phyloP scores from a whole-genome alignment of 495 filamentous ascomycete genomes.

The Patellaria atrata region DNA sequence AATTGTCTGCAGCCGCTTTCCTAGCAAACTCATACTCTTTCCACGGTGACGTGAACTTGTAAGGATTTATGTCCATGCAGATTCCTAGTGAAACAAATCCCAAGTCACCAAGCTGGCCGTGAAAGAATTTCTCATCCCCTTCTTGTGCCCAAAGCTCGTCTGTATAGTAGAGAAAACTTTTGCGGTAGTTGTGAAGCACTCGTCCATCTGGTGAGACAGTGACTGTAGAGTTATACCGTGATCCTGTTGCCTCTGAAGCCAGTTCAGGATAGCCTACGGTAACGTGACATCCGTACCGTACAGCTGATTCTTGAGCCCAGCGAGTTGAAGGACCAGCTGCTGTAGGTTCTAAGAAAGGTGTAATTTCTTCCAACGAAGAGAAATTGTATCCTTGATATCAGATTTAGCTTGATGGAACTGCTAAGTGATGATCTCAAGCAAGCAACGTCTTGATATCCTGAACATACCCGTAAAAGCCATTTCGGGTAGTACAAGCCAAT shows the following conservation, averaged over 20 bases:
- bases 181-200: slow-evolving; percentile 72
- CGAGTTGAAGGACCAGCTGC: slow-evolving; percentile 55
- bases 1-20: slow-evolving; percentile 47
- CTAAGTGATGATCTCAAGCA: slow-evolving; percentile 4
- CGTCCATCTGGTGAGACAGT: slow-evolving; percentile 60
- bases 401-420: not conserved
- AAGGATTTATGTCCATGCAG: slow-evolving; percentile 77
- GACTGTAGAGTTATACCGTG: slow-evolving; percentile 69
- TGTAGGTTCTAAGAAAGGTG: slow-evolving; percentile 66
- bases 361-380: slow-evolving; percentile 59
- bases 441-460: not conserved
- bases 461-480: slow-evolving; percentile 69
- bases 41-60: slow-evolving; percentile 65
- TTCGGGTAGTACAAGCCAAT: slow-evolving; percentile 74
- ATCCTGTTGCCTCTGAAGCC: slow-evolving; percentile 4
- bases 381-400: slow-evolving; percentile 70
- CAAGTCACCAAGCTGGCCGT: slow-evolving; percentile 24
- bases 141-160: slow-evolving; percentile 86
- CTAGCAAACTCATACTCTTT: slow-evolving; percentile 74
- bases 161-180: slow-evolving; percentile 77
- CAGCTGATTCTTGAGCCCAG: slow-evolving; percentile 68
- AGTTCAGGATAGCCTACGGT: slow-evolving; percentile 78
- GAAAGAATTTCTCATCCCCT: slow-evolving; percentile 47
- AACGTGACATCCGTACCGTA: slow-evolving; percentile 62
- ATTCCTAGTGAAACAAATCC: slow-evolving; percentile 66